Conservation (phyloP, 2,329 filamentous ascomycete species). For the Karstenula rhodostoma region DNA sequence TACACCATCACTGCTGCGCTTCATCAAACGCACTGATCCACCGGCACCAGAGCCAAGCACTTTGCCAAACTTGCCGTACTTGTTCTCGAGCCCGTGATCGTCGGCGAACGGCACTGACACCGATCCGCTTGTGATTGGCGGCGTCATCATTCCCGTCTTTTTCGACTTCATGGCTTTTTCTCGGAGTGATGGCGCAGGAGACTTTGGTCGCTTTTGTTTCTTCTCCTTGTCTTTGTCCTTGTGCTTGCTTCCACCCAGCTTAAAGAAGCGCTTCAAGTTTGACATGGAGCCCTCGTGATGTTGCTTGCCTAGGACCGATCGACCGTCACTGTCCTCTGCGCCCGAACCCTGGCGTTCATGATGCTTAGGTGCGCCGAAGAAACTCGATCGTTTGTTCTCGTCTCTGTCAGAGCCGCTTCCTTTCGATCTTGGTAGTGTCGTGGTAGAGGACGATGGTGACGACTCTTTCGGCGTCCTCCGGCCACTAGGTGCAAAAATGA, state of each 20-base stretch:
- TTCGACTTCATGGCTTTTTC: constrained; percentile 58
- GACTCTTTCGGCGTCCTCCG: constrained; percentile 62
- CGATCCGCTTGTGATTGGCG: constrained; percentile 42
- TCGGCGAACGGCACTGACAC: constrained; percentile 82
- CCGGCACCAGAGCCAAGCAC: constrained; percentile 93
- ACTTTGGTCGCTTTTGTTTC: constrained; percentile 63
- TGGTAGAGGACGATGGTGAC: constrained; percentile 40
- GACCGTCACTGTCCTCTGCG: constrained; percentile 42
- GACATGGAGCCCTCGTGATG: constrained; percentile 81
- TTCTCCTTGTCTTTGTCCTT: constrained; percentile 60
- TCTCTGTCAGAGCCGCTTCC: constrained; percentile 47
- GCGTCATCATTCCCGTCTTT: constrained; percentile 49
- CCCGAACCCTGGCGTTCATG: constrained; percentile 56
- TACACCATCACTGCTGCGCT: constrained; percentile 87
- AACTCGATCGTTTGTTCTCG: constrained; percentile 59
- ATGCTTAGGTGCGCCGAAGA: constrained; percentile 62
- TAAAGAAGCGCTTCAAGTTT: constrained; percentile 97
- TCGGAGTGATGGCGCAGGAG: constrained; percentile 69
- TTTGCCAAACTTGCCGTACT: constrained; percentile 95
- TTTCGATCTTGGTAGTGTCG: constrained; percentile 56
- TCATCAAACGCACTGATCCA: constrained; percentile 93
- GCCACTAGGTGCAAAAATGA: constrained; percentile 82
- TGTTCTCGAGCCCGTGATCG: constrained; percentile 87
- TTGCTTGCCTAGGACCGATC: constrained; percentile 36
- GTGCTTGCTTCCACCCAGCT: constrained; percentile 69